Conservation (phyloP, 1,284 basidiomycete genomes). For the Meripilus lineatus region DNA sequence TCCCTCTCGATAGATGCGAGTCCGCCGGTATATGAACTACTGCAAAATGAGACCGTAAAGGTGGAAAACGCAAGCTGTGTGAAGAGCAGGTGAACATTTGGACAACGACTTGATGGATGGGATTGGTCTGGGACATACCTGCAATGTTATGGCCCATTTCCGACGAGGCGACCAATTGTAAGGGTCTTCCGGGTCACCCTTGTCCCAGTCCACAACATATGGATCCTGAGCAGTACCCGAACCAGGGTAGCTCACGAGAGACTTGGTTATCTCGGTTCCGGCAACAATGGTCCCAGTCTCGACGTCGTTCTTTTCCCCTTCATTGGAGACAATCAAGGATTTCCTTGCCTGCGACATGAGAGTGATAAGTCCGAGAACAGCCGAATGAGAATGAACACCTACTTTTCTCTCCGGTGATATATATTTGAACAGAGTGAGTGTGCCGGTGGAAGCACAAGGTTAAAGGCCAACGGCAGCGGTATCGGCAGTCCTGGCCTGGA, state of each 20-base stretch:
- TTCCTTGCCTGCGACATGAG: too few relatives aligned
- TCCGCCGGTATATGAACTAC: constrained; percentile 56
- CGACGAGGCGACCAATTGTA: constrained; percentile 52
- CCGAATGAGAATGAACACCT: too few relatives aligned
- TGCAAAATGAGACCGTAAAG: constrained; percentile 60
- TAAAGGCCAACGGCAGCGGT: too few relatives aligned
- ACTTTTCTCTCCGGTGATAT: too few relatives aligned
- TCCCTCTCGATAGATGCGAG: constrained; percentile 41
- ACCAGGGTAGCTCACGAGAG: constrained; percentile 27
- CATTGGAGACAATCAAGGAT: too few relatives aligned
- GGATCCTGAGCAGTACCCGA: constrained; percentile 45
- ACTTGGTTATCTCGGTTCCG: neutral
- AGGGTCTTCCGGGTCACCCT: constrained; percentile 54
- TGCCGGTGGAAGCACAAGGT: too few relatives aligned
- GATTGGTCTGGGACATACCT: constrained; percentile 30
- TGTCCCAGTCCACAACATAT: constrained; percentile 53
- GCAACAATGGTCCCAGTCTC: neutral
- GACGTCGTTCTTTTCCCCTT: too few relatives aligned
- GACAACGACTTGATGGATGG: neutral
- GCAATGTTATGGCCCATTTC: constrained; percentile 52
- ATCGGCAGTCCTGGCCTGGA: too few relatives aligned
- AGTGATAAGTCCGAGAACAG: too few relatives aligned
- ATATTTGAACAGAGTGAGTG: too few relatives aligned
- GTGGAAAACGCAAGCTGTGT: constrained; percentile 36
- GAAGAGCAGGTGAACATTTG: neutral